Percentiles rank a stretch among this genome's conserved stretches.
These are phyloP conservation scores for Pyrenula massariospora DNA, from an alignment of 495 filamentous ascomycete species.

Conservation along the genomic window DNA sequence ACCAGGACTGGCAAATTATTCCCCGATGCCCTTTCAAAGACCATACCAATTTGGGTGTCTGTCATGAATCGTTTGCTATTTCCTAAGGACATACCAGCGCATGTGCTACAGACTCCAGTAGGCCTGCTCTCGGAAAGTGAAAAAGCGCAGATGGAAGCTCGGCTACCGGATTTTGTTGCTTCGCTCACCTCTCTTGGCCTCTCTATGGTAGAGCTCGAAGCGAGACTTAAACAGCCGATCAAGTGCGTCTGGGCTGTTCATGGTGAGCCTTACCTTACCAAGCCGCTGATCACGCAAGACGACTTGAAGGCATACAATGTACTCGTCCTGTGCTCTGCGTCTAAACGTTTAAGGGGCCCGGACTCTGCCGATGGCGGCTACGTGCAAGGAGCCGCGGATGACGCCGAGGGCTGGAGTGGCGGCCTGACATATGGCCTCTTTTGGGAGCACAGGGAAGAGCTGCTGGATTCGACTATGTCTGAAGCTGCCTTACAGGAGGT, in stretches of 20 bases:
- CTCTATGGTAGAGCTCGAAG: conserved; percentile 26
- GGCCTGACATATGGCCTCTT: conserved; percentile 67
- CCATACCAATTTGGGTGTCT: conserved; percentile 83
- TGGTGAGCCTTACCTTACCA: neutral
- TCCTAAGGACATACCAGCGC: conserved; percentile 35
- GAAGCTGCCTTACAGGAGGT: conserved; percentile 56
- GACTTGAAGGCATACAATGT: conserved; percentile 32
- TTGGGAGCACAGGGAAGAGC: conserved; percentile 50
- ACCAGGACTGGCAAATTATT: conserved; percentile 86
- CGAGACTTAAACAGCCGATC: conserved; percentile 27
- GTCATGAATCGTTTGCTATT: conserved; percentile 77
- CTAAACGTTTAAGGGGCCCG: conserved; percentile 49
- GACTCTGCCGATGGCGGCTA: conserved; percentile 66
- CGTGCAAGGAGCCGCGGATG: conserved; percentile 89
- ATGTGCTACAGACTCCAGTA: conserved; percentile 51
- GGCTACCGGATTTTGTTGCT: conserved; percentile 53
- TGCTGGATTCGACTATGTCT: conserved; percentile 34
- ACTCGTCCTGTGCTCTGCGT: conserved; percentile 71
- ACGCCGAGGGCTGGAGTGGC: conserved; percentile 79
- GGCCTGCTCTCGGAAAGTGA: conserved; percentile 61
- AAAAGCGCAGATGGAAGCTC: conserved; percentile 61
- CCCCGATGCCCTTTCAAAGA: conserved; percentile 89
- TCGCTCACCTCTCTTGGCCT: conserved; percentile 37
- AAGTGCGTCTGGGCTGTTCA: conserved; percentile 31
- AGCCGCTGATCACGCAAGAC: neutral